phyloP scores from a whole-genome alignment of 139 green algal genomes.

The Ostreobium quekettii region DNA sequence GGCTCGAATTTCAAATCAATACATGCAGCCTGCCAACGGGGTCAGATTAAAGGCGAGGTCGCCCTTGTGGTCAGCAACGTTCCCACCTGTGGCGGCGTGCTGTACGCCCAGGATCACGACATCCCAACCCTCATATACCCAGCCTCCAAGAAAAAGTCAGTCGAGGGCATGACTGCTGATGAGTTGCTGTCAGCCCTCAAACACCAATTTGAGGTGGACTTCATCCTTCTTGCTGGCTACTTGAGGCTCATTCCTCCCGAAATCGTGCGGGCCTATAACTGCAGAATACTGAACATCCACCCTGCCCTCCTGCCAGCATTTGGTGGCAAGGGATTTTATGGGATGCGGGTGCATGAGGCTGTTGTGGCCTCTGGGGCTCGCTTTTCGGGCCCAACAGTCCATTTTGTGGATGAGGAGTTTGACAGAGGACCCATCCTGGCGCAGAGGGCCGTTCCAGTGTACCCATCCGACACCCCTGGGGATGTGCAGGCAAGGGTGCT shows the following conservation, averaged over 20 bases:
- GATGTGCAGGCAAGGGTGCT: conserved; percentile 78
- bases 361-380: conserved; percentile 83
- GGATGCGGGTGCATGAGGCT: conserved; percentile 77
- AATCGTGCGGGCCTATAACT: conserved; percentile 63
- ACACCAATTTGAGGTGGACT: conserved; percentile 43
- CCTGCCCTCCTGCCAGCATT: conserved; percentile 93
- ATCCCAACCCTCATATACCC: conserved; percentile 74
- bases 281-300: conserved; percentile 97
- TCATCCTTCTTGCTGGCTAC: conserved; percentile 88
- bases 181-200: conserved; percentile 47
- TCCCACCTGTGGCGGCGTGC: conserved; percentile 64
- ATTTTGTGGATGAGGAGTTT: conserved; percentile 97
- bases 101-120: conserved; percentile 58
- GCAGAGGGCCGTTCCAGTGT: conserved; percentile 79
- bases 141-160: conserved; percentile 40
- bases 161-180: conserved; percentile 29
- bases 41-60: conserved; percentile 54
- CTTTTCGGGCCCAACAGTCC: conserved; percentile 84
- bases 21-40: conserved; percentile 52
- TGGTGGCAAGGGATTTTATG: conserved; percentile 92
- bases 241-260: conserved; percentile 67
- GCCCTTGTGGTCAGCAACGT: conserved; percentile 71
- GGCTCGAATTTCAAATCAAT: conserved; percentile 86
- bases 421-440: conserved; percentile 92
- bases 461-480: conserved; percentile 65